These are phyloP conservation scores for Cinnamomum chago DNA, from an alignment of 164 flowering plant species.

Conservation along the genomic window DNA sequence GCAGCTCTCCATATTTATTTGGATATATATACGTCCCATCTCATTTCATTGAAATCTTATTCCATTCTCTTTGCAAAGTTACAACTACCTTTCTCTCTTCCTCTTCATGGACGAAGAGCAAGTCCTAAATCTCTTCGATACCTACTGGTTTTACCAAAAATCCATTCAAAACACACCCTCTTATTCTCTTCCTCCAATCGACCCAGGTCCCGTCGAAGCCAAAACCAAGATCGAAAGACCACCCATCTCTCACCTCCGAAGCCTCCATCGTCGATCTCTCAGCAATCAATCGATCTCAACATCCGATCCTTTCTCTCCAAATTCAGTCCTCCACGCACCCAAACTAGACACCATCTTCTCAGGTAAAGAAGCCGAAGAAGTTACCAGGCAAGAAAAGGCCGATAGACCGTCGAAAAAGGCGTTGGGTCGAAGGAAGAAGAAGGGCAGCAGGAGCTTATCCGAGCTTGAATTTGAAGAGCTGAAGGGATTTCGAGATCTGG, in stretches of 20 bases:
- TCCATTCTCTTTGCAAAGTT: neutral
- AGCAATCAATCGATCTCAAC: slow-evolving; percentile 34
- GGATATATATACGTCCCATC: too few relatives aligned
- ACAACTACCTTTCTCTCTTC: neutral
- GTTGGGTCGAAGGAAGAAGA: slow-evolving; percentile 19
- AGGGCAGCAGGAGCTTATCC: slow-evolving; percentile 59
- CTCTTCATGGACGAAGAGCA: slow-evolving; percentile 30
- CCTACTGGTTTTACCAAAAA: slow-evolving; percentile 35
- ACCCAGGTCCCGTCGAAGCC: slow-evolving; percentile 15
- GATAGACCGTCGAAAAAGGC: slow-evolving; percentile 1
- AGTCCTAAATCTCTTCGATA: slow-evolving; percentile 39
- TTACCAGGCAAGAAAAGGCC: neutral
- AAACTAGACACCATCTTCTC: slow-evolving; percentile 47
- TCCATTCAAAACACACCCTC: slow-evolving; percentile 3
- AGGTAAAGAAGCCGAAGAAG: slow-evolving; percentile 29
- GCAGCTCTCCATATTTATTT: neutral
- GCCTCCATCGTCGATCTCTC: slow-evolving; percentile 31
- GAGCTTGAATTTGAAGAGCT: slow-evolving; percentile 78
- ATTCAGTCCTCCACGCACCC: slow-evolving; percentile 28
- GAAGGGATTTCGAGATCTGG: slow-evolving; percentile 83
- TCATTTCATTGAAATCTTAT: neutral
- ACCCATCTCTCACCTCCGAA: slow-evolving; percentile 13
- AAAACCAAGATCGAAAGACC: slow-evolving; percentile 9
- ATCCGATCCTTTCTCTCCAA: slow-evolving; percentile 16
- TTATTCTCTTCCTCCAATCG: slow-evolving; percentile 6